Percentiles rank a stretch among this genome's conserved stretches.
Evolutionary conservation across 768 basidiomycete genomes (phyloP).

Genomic region (Gloeostereum incarnatum): DNA sequence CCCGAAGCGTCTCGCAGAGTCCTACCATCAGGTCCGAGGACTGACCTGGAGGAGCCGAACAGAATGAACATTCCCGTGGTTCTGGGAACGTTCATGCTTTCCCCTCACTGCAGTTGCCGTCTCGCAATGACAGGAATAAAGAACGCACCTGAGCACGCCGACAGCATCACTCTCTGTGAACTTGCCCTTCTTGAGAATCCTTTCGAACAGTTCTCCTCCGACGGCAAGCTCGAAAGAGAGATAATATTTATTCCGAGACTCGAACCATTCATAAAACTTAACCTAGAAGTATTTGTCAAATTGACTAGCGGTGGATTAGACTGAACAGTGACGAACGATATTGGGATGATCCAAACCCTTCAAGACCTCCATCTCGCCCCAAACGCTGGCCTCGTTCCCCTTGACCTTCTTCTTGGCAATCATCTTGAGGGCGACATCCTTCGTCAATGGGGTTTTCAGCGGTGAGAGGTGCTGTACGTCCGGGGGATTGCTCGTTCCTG

Average conservation of each 20-base stretch:
- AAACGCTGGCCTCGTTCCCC: constrained; percentile 80
- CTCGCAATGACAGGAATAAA: not conserved
- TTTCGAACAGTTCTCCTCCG: constrained; percentile 92
- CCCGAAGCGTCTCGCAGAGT: too few relatives aligned
- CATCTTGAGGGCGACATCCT: constrained; percentile 81
- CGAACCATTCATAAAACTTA: constrained; percentile 96
- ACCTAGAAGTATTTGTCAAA: constrained; percentile 51
- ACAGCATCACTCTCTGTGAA: constrained; percentile 93
- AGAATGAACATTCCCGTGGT: too few relatives aligned
- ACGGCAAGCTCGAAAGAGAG: constrained; percentile 91
- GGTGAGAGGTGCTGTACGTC: constrained; percentile 14
- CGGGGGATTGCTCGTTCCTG: constrained; percentile 8
- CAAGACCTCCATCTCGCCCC: constrained; percentile 91
- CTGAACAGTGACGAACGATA: constrained; percentile 46
- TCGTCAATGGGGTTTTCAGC: constrained; percentile 27
- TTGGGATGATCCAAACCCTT: constrained; percentile 87
- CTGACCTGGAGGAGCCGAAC: too few relatives aligned
- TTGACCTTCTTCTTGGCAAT: constrained; percentile 96
- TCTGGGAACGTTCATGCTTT: too few relatives aligned
- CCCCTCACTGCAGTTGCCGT: too few relatives aligned
- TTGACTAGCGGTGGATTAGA: too few relatives aligned
- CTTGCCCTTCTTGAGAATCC: constrained; percentile 76
- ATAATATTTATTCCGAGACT: constrained; percentile 89
- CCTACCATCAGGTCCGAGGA: too few relatives aligned
- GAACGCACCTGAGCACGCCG: constrained; percentile 55